Evolutionary conservation across 495 filamentous ascomycete species (phyloP).

Genomic region (Daldinia bambusicola): DNA sequence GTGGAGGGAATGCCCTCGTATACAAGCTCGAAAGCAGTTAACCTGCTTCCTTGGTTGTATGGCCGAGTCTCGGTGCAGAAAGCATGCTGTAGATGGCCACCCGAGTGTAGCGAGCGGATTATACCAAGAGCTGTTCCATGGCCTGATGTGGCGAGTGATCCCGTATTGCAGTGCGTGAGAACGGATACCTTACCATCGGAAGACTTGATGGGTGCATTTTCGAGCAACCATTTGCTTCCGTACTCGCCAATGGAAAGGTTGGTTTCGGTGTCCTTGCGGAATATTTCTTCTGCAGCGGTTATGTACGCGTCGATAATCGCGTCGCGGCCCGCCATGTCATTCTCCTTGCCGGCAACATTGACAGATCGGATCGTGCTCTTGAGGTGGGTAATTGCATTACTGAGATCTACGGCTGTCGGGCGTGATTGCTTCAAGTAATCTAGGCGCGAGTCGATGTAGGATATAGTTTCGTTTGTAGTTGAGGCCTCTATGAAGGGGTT

Average conservation of each 20-base stretch:
- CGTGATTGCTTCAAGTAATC: conserved; percentile 86
- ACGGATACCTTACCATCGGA: conserved; percentile 68
- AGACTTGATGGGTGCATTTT: conserved; percentile 53
- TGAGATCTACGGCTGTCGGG: conserved; percentile 93
- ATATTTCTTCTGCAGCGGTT: conserved; percentile 81
- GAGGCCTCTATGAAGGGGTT: conserved; percentile 38
- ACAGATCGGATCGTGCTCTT: conserved; percentile 64
- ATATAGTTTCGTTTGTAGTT: conserved; percentile 66
- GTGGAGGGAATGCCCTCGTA: conserved; percentile 94
- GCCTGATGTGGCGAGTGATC: conserved; percentile 94
- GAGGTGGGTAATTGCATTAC: conserved; percentile 85
- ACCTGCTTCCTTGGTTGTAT: conserved; percentile 95
- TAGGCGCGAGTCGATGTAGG: conserved; percentile 76
- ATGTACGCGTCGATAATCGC: conserved; percentile 74
- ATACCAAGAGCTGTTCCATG: conserved; percentile 96
- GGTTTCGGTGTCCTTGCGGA: conserved; percentile 85
- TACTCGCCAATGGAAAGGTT: conserved; percentile 85
- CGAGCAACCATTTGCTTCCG: conserved; percentile 83
- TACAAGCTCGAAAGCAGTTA: conserved; percentile 95
- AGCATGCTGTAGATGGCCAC: conserved; percentile 73
- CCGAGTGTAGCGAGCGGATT: conserved; percentile 81
- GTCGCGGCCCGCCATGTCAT: conserved; percentile 47
- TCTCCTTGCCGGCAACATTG: conserved; percentile 45
- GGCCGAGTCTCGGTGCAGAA: conserved; percentile 98
- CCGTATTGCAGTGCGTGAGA: conserved; percentile 97